phyloP scores from a whole-genome alignment of 2,329 filamentous ascomycete species.

The Paradendryphiella salina region DNA sequence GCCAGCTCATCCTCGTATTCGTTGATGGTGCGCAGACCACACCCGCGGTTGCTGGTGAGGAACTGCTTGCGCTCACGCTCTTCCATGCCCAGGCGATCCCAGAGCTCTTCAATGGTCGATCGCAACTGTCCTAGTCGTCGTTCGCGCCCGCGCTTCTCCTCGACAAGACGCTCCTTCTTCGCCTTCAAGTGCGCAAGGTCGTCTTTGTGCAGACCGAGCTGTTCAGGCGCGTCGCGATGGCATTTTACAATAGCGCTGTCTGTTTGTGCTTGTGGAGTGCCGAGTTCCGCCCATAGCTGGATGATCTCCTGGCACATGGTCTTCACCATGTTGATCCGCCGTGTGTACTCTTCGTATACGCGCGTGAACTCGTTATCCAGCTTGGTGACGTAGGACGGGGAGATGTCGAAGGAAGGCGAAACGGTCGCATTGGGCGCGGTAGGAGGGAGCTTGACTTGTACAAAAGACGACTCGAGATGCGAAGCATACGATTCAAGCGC shows the following conservation, averaged over 20 bases:
- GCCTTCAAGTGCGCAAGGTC: constrained; percentile 73
- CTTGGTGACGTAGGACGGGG: constrained; percentile 79
- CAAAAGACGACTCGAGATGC: constrained; percentile 87
- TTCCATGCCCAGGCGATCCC: constrained; percentile 84
- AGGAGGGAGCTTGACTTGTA: constrained; percentile 82
- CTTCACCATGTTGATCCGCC: constrained; percentile 75
- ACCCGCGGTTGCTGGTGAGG: constrained; percentile 83
- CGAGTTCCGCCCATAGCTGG: constrained; percentile 92
- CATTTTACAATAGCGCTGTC: constrained; percentile 84
- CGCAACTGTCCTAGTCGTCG: constrained; percentile 75
- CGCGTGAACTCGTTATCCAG: constrained; percentile 90
- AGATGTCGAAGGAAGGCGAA: constrained; percentile 87
- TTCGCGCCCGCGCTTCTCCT: constrained; percentile 88
- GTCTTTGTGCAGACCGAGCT: constrained; percentile 87
- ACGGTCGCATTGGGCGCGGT: constrained; percentile 75
- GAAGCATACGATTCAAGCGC: constrained; percentile 95
- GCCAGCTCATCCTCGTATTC: constrained; percentile 91
- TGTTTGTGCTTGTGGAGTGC: constrained; percentile 90
- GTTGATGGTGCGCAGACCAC: constrained; percentile 87
- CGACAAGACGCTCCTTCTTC: constrained; percentile 78
- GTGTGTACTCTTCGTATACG: constrained; percentile 95
- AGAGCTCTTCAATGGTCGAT: constrained; percentile 77
- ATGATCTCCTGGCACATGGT: constrained; percentile 81
- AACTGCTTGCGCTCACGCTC: constrained; percentile 83
- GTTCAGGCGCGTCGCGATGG: constrained; percentile 88